Base-by-base conservation (phyloP, 1,284 basidiomycete genomes). In the Leccinum insolens region DNA sequence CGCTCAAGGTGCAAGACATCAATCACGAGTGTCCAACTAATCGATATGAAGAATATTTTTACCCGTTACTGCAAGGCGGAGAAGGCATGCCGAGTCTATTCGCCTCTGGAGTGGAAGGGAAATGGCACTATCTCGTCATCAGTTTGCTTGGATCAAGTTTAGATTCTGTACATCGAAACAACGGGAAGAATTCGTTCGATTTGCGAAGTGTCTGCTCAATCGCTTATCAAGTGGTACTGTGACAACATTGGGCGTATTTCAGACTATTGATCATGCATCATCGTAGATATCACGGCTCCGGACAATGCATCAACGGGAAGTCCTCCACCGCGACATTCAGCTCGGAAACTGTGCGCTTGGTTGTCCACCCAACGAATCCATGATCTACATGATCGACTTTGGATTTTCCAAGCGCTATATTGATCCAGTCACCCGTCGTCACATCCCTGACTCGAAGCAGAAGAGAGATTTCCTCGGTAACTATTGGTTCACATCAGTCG, bases 301-400 rank as follows among this genome's bases (percentile, higher is more conserved):
- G 71, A 86, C 86, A 67, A 93, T 93, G 91, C 91, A 93, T 74
- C 80, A 81, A 4, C 84, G 86, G 39, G 91, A 90, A 17, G 82
- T 93, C 49, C 81, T 93, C 44, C 91, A 93, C 75, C 85, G 91
- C 8, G 91, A 93, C 71, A 89, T 93, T 63, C 91, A 93, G 71
- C 83, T 93, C 4, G 91, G 91, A 8, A 93, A 93, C 76, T 90
- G 88, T 71, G 86, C 86, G 7, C 75, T 92, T 65, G 91, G 91
- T 11, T 80, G 84, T 60, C 76, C 80, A 4, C 85, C 88, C 1
- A 80, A 89, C 68, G 82, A 89, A n/a, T 82, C 83, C 65, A 83
- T 79, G 41, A 83, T 93, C 69, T 92, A 92, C 73, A 90, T 93
- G 90, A 93, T 93, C 72, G 91, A 93, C 77, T 93, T 93, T 76